These are phyloP conservation scores for Alternaria infectoria DNA, from an alignment of 2,329 filamentous ascomycete species.

Conservation along the genomic window DNA sequence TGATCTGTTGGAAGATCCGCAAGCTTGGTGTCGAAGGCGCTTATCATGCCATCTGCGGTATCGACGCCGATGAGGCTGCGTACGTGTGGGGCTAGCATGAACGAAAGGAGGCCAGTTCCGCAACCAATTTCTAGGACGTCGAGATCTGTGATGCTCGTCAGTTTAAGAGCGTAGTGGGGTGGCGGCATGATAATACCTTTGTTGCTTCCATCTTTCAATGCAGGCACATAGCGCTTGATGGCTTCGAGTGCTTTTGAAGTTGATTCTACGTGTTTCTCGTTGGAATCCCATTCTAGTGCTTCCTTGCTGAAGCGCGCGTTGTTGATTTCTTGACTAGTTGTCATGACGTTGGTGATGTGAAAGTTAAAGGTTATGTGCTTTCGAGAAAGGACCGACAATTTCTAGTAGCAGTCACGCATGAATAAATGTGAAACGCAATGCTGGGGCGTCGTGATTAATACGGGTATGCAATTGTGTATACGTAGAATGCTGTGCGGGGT, in stretches of 20 bases:
- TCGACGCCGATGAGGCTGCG: conserved; percentile 61
- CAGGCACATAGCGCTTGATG: conserved; percentile 51
- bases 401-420: not conserved
- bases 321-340: conserved; percentile 30
- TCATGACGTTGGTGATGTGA: not conserved
- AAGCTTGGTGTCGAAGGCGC: conserved; percentile 57
- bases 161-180: not conserved
- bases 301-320: conserved; percentile 62
- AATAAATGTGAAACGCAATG: not conserved
- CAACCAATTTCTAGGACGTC: conserved; percentile 64
- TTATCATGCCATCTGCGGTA: conserved; percentile 62
- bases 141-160: conserved; percentile 27
- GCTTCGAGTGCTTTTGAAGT: conserved; percentile 55
- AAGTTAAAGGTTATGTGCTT: not conserved
- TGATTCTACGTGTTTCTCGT: conserved; percentile 57
- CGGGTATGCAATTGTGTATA: not conserved
- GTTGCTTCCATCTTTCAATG: conserved; percentile 35
- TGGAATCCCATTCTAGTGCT: conserved; percentile 62
- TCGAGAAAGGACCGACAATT: not conserved
- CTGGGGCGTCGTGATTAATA: not conserved
- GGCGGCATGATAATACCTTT: conserved; percentile 21
- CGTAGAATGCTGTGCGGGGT: not conserved
- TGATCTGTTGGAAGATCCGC: conserved; percentile 22
- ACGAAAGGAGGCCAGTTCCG: conserved; percentile 62
- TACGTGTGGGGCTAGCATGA: conserved; percentile 57